Evolutionary conservation across 306 rosid genomes (phyloP), one percentile per base, ranked within the genome.

Genomic region (Vigna reflexopilosa): DNA sequence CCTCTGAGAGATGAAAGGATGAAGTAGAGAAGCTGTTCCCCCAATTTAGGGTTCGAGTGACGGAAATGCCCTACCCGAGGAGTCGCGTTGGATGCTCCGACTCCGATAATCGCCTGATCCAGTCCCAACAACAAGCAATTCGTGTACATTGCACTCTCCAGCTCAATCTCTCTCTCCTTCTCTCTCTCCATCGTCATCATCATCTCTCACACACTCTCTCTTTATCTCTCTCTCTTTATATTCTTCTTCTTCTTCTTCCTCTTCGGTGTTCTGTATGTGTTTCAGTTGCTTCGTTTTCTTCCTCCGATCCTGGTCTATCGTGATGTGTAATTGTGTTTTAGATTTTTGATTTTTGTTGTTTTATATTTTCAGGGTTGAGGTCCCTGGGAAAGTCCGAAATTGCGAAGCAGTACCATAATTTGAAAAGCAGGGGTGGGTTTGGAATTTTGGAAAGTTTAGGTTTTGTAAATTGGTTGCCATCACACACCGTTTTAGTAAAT

Each of bases 141-240:
- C 5, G 98, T 95, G 88, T 92, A 95, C 98, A 93, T 95, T 89
- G 98, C 97, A 81, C 98, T 96, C 80, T 96, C 99, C 0, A 96
- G 91, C 90, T 93, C 99, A 36, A 91, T 91, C 89, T 96, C 99
- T 85, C 99, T 85, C 90, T 96, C 99, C 83, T 96, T 96, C 86
- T 96, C 98, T 86, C 99, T 90, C 84, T 93, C 99, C 99, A 96
- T 93, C 86, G 98, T 92, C 98, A 95, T 95, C 81, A 72, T 91
- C 88, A 79, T 30, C 86, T 45, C 64, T 47, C 83, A 32, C 83
- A 20, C 54, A 4, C 55, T 0, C 28, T 19, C 32, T 68, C 58
- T 64, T 2, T 28, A 42, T 67, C 14, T 22, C 67, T 40, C 67
- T 55, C 17, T 47, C 44, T 65, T 38, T 76, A 50, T n/a, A 34